Base-by-base conservation (phyloP, 768 basidiomycete species). In the Lactarius psammicola region DNA sequence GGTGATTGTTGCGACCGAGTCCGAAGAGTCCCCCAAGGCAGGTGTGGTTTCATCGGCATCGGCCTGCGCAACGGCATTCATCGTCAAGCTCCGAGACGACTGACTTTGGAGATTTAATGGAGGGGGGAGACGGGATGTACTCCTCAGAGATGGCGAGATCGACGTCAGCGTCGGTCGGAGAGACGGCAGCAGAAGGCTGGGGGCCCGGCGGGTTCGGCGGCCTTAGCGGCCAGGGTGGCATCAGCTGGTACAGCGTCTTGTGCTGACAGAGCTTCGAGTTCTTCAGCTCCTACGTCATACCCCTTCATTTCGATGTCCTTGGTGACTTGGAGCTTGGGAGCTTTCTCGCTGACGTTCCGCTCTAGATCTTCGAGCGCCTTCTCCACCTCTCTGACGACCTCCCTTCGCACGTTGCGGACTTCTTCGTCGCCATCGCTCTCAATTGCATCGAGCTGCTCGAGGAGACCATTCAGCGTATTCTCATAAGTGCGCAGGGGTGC, bases 401-500 rank as follows among this genome's bases (percentile, higher is more conserved):
- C 74, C 69, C 85, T 79, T 59, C 91, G 75, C 67, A 71, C 75
- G 33, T 78, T 76, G 59, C 90, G 76, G 9, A 93, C 81, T 1
- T 74, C 75, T 67, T 75, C 74, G 59, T 85, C 79, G 0, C 89
- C 89, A 67, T 80, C 81, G 69, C 86, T 88, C 69, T 89, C 84
- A 28, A 92, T 81, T 0, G 81, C 84, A 67, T 92, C 90, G 18
- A 92, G 82, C 65, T 80, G 80, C 56, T 82, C 80, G 34, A 92
- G 79, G 10, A 92, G 74, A 42, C 84, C 84, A 62, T 82, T 83
- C 51, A 92, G 79, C 51, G 80, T 76, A 68, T 90, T 83, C 23
- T 80, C 76, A 73, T 91, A 87, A 4, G 77, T 79, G 74, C 87
- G 87, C 28, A 91, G 75, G 0, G 82, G 74, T 18, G 81, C 85